Evolutionary conservation across 2,329 filamentous ascomycete species (phyloP).

Genomic region (Verticillium isaacii): DNA sequence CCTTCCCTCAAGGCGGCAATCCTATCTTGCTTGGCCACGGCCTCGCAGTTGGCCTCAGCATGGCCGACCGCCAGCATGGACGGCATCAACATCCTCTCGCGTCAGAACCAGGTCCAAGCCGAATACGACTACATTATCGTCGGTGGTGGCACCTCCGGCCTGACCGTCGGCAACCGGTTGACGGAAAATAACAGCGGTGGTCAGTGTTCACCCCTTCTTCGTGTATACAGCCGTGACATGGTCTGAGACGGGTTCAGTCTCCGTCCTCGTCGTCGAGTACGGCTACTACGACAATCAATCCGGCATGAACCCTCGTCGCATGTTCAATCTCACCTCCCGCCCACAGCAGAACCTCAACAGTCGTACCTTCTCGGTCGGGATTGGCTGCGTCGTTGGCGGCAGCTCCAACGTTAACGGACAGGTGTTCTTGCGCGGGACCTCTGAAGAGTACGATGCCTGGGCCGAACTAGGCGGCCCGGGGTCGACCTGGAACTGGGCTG

Average conservation of each 20-base stretch:
- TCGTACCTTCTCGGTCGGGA: constrained; percentile 19
- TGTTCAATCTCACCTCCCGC: constrained; percentile 23
- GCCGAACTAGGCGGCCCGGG: constrained; percentile 36
- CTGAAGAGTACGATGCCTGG: constrained; percentile 39
- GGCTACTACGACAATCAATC: constrained; percentile 14
- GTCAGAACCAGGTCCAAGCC: constrained; percentile 6
- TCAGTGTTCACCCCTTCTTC: neutral
- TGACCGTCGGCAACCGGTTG: constrained; percentile 32
- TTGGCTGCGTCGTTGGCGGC: constrained; percentile 31
- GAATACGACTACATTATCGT: constrained; percentile 28
- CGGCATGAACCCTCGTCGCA: constrained; percentile 14
- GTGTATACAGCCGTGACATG: neutral
- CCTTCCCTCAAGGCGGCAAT: constrained; percentile 1
- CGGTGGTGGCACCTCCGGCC: constrained; percentile 37
- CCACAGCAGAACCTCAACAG: constrained; percentile 21
- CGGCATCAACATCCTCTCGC: constrained; percentile 6
- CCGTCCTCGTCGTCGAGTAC: constrained; percentile 11
- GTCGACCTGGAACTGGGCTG: constrained; percentile 34
- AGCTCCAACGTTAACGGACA: constrained; percentile 33
- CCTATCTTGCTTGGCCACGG: neutral
- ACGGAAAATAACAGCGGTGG: constrained; percentile 22
- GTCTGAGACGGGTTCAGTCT: constrained; percentile 18
- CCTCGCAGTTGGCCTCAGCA: neutral
- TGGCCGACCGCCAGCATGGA: constrained; percentile 8
- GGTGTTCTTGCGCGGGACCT: constrained; percentile 28